Conservation (phyloP, 2,329 filamentous ascomycete species). For the Cercospora sojina region DNA sequence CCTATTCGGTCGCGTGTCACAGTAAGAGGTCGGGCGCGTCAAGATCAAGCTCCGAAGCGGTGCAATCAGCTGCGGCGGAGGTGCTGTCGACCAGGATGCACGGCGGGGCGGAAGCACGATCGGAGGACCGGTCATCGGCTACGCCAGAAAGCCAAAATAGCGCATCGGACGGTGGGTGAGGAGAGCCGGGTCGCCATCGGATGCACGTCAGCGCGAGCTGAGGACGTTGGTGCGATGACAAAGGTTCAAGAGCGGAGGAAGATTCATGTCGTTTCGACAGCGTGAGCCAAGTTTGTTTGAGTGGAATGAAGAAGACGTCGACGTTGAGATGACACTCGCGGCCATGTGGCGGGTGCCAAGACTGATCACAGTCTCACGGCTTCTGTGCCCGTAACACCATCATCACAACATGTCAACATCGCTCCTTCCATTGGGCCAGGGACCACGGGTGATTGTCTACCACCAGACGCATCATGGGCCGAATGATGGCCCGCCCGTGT, state of each 20-base stretch:
- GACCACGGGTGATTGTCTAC: slow-evolving; percentile 55
- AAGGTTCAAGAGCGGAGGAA: neutral
- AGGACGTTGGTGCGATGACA: neutral
- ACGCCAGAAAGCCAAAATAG: neutral
- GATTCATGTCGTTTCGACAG: neutral
- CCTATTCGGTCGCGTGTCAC: neutral
- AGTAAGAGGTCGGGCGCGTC: neutral
- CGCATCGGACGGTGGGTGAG: neutral
- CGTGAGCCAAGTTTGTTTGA: neutral
- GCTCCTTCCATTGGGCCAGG: slow-evolving; percentile 39
- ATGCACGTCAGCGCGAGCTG: neutral
- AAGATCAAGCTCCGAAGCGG: neutral
- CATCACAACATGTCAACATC: slow-evolving; percentile 16
- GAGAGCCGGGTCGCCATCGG: neutral
- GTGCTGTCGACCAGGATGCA: neutral
- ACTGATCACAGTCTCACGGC: neutral
- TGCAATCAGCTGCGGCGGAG: neutral
- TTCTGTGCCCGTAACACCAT: neutral
- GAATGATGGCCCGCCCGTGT: slow-evolving; percentile 54
- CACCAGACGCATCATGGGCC: slow-evolving; percentile 64
- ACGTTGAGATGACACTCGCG: neutral
- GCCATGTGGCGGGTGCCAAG: neutral
- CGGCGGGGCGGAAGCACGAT: neutral
- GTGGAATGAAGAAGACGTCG: neutral
- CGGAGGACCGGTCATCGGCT: slow-evolving; percentile 3